Evolutionary conservation across 2,329 filamentous ascomycete species (phyloP).

Genomic region (Trichoderma simmonsii): DNA sequence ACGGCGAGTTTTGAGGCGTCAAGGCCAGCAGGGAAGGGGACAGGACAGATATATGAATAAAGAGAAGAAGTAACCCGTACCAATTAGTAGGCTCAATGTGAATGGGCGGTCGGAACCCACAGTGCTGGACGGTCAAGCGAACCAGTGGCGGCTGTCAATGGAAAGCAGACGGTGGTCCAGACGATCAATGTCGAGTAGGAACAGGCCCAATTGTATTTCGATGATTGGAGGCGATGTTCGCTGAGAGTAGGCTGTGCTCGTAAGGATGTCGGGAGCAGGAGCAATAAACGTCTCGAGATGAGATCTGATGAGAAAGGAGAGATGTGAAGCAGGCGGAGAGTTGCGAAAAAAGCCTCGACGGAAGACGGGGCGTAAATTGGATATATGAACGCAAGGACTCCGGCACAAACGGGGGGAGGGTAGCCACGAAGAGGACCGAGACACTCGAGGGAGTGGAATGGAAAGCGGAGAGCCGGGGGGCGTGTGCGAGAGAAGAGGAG

Average conservation of each 20-base stretch:
- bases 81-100: constrained; percentile 7
- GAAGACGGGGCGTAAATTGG: constrained; percentile 16
- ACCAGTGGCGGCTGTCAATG: not conserved
- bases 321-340: not conserved
- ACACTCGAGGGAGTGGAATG: constrained; percentile 10
- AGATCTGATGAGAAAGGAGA: constrained; percentile 1
- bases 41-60: constrained; percentile 14
- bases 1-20: constrained; percentile 1
- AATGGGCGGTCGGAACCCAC: constrained; percentile 4
- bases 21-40: constrained; percentile 6
- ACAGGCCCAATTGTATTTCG: not conserved
- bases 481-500: not conserved
- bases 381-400: constrained; percentile 17
- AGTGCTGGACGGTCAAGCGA: constrained; percentile 6
- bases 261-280: not conserved
- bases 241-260: not conserved
- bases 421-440: constrained; percentile 1
- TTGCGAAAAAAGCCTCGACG: not conserved
- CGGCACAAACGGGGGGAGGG: constrained; percentile 12
- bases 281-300: not conserved
- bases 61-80: constrained; percentile 10
- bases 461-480: constrained; percentile 6
- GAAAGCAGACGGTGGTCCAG: not conserved
- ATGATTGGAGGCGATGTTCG: not conserved
- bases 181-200: not conserved